Evolutionary conservation across 495 filamentous ascomycete species (phyloP), one percentile per base, ranked within the genome.

Genomic region (Aspergillus steynii): DNA sequence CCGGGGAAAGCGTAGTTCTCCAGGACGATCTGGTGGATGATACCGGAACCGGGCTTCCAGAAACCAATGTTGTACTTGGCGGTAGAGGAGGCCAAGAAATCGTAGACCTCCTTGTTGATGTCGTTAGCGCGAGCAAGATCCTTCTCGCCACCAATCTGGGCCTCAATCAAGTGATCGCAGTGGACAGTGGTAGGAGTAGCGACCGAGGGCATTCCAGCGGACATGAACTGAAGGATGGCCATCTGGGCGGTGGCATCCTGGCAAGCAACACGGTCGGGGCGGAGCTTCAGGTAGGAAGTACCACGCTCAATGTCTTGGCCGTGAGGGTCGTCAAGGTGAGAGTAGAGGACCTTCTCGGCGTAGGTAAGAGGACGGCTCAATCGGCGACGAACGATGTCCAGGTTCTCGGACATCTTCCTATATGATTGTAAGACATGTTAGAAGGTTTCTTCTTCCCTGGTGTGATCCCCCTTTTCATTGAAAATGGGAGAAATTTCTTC

Each of bases 31-130:
- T 99, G 95, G 80, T 99, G 95, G 72, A 99, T 99, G 81, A 99
- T 99, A 85, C 95, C 95, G 70, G 95, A 98, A 61, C 95, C 95
- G 63, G 95, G 96, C 75, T 84, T 90, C 95, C 95, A 99, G 88
- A 99, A 99, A 82, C 96, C 96, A 73, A 99, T 98, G 82, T 97
- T 93, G 85, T 98, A 99, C 84, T 97, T 99, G 65, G 93, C 95
- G 70, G 95, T 98, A 60, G 96, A 88, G 55, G 88, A 88, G 57
- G 93, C 87, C 73, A 99, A 83, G 86, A 99, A 99, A 77, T 99
- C 91, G 80, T 98, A 99, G 65, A 99, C 95, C 78, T 99, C 95
- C 86, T 98, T 97, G 88, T 99, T 99, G 80, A 97, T 96, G 57
- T 85, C 85, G 69, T 92, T 81, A 65, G 96, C 96, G 71, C 95